Base-by-base conservation (phyloP, 1,139 yeast genomes). In the Suhomyces guaymorum region DNA sequence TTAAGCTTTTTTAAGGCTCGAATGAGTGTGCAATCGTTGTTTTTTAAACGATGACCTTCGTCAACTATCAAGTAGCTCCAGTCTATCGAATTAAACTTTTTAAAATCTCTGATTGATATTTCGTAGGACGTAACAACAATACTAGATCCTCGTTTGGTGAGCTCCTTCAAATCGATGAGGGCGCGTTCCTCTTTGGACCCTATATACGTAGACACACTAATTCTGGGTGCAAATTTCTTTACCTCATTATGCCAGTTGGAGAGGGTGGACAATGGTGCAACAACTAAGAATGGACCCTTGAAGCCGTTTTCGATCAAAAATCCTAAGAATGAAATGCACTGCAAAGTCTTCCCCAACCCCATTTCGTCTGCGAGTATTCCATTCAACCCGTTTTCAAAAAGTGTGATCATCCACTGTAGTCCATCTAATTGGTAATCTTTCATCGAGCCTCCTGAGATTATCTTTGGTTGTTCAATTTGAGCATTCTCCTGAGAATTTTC, bases 291-390 rank as follows among this genome's bases (percentile, higher is more conserved):
- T 0, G 97, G 96, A 0, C 97, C 97, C 15, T 62, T 59, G 2
- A 88, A 76, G 3, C 86, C 90, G 53, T 87, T 79, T 47, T 88
- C 96, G 28, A 84, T 75, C 28, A 92, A 66, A 53, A 83, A 87
- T 8, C 88, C 78, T 10, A 90, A 52, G 43, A 90, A 71, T 0
- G 95, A 74, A 38, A 92, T 86, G 29, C 94, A 83, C 56, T 90
- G 96, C 9, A 90, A 61, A 0, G 97, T 92, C 54, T 90, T 90
- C 5, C 98, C 97, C 26, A 89, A 66, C 0, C 97, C 97, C 97
- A 90, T 92, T 57, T 90, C 97, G 59, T 92, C 97, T 0, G 97
- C 97, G 19, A 92, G 64, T 22, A 92, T 89, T 3, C 98, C 98
- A 59, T 92, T 92, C 21, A 92, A 67, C 0, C 97, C 98, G 57